These are phyloP conservation scores for Raffaelea arxii DNA, from an alignment of 2,329 filamentous ascomycete genomes.

Conservation along the genomic window DNA sequence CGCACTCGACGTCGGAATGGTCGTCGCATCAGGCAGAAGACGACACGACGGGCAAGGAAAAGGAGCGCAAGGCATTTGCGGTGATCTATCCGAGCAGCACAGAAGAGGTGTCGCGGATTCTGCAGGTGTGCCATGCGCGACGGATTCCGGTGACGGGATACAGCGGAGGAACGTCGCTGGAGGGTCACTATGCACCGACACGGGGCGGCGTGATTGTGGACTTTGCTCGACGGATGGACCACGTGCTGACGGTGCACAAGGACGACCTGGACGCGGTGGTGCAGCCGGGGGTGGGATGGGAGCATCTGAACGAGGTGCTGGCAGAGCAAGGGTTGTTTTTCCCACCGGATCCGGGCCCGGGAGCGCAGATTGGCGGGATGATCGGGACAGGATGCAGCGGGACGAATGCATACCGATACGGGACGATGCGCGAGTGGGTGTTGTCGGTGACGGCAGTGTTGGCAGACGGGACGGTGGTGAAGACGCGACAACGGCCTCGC, in stretches of 20 bases:
- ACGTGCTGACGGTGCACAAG: slow-evolving; percentile 67
- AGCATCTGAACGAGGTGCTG: slow-evolving; percentile 71
- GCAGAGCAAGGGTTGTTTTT: slow-evolving; percentile 72
- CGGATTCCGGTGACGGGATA: slow-evolving; percentile 80
- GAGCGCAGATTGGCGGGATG: slow-evolving; percentile 88
- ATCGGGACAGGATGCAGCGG: slow-evolving; percentile 65
- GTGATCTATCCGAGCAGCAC: slow-evolving; percentile 70
- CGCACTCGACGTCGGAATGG: slow-evolving; percentile 53
- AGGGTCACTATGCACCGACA: slow-evolving; percentile 81
- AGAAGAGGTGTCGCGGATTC: slow-evolving; percentile 74
- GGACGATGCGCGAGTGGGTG: slow-evolving; percentile 94
- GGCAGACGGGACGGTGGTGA: slow-evolving; percentile 82
- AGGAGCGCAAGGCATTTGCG: slow-evolving; percentile 45
- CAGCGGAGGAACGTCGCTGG: slow-evolving; percentile 79
- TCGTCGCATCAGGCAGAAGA: slow-evolving; percentile 40
- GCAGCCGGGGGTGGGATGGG: slow-evolving; percentile 79
- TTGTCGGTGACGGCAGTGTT: slow-evolving; percentile 77
- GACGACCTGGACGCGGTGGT: slow-evolving; percentile 68
- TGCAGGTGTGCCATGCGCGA: slow-evolving; percentile 77
- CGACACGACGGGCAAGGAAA: slow-evolving; percentile 12
- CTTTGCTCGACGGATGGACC: slow-evolving; percentile 79
- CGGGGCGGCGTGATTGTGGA: slow-evolving; percentile 67
- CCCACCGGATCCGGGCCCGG: slow-evolving; percentile 82
- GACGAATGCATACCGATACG: slow-evolving; percentile 86
- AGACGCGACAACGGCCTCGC: slow-evolving; percentile 76